Evolutionary conservation across 129 eudicot genomes (phyloP).

Genomic region (Helianthus tuberosus): DNA sequence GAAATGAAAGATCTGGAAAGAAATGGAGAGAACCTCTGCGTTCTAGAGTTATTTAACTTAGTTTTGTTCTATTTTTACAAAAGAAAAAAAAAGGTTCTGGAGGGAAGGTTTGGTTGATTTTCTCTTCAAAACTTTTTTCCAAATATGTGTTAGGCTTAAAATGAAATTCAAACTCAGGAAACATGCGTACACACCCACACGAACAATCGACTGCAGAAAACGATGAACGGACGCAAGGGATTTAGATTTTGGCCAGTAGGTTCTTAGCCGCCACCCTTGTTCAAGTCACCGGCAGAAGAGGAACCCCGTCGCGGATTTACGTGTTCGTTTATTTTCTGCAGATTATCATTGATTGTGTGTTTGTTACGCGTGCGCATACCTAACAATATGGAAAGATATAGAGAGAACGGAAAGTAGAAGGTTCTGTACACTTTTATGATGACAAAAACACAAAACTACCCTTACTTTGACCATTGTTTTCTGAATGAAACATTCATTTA

Average conservation of each 20-base stretch:
- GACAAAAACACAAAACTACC: neutral
- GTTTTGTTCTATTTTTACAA: neutral
- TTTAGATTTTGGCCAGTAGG: too few relatives aligned
- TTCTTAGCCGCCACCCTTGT: too few relatives aligned
- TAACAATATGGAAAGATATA: neutral
- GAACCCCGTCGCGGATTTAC: too few relatives aligned
- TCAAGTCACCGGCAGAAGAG: neutral
- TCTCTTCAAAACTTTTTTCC: neutral
- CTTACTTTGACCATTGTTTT: neutral
- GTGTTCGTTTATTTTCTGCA: too few relatives aligned
- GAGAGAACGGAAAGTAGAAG: slow-evolving; percentile 6
- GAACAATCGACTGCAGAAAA: too few relatives aligned
- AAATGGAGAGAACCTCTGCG: neutral
- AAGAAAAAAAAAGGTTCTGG: neutral
- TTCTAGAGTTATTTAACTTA: neutral
- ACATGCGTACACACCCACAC: too few relatives aligned
- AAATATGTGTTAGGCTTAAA: neutral
- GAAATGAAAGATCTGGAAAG: neutral
- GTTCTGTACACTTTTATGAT: neutral
- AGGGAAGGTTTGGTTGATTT: neutral
- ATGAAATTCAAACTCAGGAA: too few relatives aligned
- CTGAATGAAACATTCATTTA: slow-evolving; percentile 3
- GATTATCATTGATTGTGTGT: too few relatives aligned
- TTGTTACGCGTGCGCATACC: too few relatives aligned
- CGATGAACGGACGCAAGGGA: too few relatives aligned